A percentile compares a stretch with the other conserved stretches of the same genome.
phyloP scores from a whole-genome alignment of 2,329 filamentous ascomycete species.

The Fusarium cicatricum region DNA sequence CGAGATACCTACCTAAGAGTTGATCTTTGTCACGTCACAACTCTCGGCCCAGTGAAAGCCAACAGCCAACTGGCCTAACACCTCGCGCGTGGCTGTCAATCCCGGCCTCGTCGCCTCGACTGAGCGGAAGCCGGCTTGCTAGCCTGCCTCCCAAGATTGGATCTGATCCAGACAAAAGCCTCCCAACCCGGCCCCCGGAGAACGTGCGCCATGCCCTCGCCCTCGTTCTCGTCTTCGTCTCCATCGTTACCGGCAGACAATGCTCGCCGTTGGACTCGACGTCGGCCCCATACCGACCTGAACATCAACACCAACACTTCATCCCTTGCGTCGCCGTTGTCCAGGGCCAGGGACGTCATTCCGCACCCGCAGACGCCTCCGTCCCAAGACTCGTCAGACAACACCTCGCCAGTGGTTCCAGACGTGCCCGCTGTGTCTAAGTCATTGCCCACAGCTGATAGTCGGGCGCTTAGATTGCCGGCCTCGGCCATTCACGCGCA shows the following conservation, averaged over 20 bases:
- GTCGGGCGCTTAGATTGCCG: conserved; percentile 40
- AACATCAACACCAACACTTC: conserved; percentile 38
- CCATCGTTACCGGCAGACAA: conserved; percentile 35
- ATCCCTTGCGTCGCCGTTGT: conserved; percentile 36
- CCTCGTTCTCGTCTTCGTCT: conserved; percentile 21
- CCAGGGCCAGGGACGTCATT: conserved; percentile 32
- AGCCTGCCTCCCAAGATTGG: conserved; percentile 31
- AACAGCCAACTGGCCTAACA: conserved; percentile 32
- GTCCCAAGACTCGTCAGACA: conserved; percentile 22
- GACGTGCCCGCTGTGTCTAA: conserved; percentile 30
- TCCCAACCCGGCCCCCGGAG: conserved; percentile 22
- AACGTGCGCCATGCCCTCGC: conserved; percentile 32
- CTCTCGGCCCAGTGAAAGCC: conserved; percentile 32
- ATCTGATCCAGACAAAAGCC: conserved; percentile 35
- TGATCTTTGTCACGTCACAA: conserved; percentile 41
- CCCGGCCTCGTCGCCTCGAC: conserved; percentile 28
- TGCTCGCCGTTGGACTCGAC: conserved; percentile 38
- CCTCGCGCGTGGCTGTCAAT: conserved; percentile 38
- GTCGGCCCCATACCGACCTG: conserved; percentile 37
- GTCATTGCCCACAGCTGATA: conserved; percentile 34
- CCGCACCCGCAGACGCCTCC: conserved; percentile 36
- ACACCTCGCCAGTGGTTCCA: conserved; percentile 22
- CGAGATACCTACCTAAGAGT: conserved; percentile 24
- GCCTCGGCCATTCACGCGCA: conserved; percentile 35
- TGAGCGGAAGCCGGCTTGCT: conserved; percentile 8